Base-by-base conservation (phyloP, 2,329 filamentous ascomycete genomes). In the Zarea fungicola region DNA sequence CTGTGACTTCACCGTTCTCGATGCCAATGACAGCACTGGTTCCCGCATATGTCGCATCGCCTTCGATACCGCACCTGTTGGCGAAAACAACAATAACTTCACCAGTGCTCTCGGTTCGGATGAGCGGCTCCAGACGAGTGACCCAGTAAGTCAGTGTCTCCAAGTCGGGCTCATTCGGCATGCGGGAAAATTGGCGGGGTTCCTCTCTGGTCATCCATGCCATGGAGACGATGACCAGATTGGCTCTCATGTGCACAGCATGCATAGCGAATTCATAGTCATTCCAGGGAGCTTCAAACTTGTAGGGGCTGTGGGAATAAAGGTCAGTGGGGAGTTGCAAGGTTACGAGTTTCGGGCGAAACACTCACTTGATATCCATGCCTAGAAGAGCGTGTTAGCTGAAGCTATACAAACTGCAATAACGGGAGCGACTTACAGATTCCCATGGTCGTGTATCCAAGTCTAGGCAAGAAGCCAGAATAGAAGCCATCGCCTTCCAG, bases 71-170 rank as follows among this genome's bases (percentile, higher is more conserved):
- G 28, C 76, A 77, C 5, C 87, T 74, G 60, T 93, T 92, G 29
- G 80, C 81, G 54, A 90, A 76, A 0, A 91, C 74, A 0, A 91
- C 71, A 32, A 87, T 80, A 14, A 85, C 75, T 49, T 89, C 84
- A 0, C 78, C 74, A 0, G 71, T 58, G 0, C 52, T 67, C 2
- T 81, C 72, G 0, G 67, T 60, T 6, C 75, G 68, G 19, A 84
- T 80, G 0, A 85, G 47, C 0, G 87, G 87, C 48, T 85, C 81
- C 5, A 92, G 72, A 0, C 88, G 76, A 21, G 80, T 77, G 0
- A 89, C 70, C 88, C 87, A 92, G 58, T 92, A 92, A 0, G 80
- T 77, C 8, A 92, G 62, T 0, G 86, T 89, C 21, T 87, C 80
- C 67, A 87, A 75, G 55, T 91, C 87, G 0, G 87, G 85, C 42